These are phyloP conservation scores for Pseudoneurospora amorphoporcata DNA, from an alignment of 495 filamentous ascomycete genomes.

Conservation along the genomic window DNA sequence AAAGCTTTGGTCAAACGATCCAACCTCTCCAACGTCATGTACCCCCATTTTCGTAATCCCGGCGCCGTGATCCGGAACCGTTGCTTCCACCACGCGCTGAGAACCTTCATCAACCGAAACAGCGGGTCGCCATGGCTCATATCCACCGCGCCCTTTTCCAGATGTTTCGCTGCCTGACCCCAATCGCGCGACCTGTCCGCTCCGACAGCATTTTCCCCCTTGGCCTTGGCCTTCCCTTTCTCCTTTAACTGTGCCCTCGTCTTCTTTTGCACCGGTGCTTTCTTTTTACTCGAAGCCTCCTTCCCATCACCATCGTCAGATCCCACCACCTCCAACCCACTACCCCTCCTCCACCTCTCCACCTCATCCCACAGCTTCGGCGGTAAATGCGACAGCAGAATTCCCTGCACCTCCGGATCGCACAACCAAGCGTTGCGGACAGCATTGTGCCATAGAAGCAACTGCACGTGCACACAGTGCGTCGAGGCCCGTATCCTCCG, in stretches of 20 bases:
- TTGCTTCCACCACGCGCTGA: constrained; percentile 80
- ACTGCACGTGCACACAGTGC: constrained; percentile 84
- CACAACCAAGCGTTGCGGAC: constrained; percentile 80
- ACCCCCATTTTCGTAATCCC: constrained; percentile 79
- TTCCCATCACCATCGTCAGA: constrained; percentile 17
- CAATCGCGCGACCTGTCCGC: constrained; percentile 55
- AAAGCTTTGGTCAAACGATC: constrained; percentile 57
- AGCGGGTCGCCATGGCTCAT: constrained; percentile 74
- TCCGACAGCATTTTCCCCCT: constrained; percentile 31
- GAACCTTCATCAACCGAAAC: constrained; percentile 61
- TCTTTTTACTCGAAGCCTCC: constrained; percentile 7
- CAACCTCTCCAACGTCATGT: constrained; percentile 59
- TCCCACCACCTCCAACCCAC: constrained; percentile 46
- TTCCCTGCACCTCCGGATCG: constrained; percentile 66
- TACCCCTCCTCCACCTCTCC: constrained; percentile 59
- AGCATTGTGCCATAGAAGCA: constrained; percentile 79
- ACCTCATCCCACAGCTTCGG: constrained; percentile 58
- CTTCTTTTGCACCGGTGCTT: constrained; percentile 1
- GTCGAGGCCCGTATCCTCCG: constrained; percentile 64
- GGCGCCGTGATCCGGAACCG: constrained; percentile 69
- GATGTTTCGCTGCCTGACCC: constrained; percentile 55
- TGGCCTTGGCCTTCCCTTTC: constrained; percentile 26
- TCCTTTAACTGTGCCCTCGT: constrained; percentile 18
- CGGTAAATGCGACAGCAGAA: constrained; percentile 61
- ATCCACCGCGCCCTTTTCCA: constrained; percentile 57